Evolutionary conservation across 257 asterid species (phyloP), one percentile per base, ranked within the genome.

Genomic region (Solanum lycopersicoides): DNA sequence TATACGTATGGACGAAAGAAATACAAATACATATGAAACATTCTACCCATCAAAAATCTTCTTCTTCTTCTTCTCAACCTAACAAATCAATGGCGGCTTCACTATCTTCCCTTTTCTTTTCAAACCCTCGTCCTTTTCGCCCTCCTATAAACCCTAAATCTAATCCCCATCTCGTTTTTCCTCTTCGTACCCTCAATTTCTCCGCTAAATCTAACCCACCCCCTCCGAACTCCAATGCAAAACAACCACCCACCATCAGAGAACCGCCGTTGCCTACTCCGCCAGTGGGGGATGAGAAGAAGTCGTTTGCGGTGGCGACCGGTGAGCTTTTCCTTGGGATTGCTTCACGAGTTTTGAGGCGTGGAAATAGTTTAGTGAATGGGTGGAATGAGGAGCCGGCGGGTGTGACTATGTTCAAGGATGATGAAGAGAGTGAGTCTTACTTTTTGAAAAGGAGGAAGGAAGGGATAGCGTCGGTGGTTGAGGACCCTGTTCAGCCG

Each of bases 401-500:
- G 72, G 77, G 85, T 88, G 90, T 90, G 89, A 88, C 89, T 88
- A 88, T 91, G 94, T 88, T 93, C 85, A 79, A 86, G 77, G 95
- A 88, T 47, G 90, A 89, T 83, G 89, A 80, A 87, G 91, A 82
- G 91, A 56, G 88, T 89, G 91, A 72, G 88, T 87, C 93, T 84
- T 92, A 96, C 96, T 90, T 98, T 92, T 69, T 94, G 91, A 83
- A 93, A 92, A 87, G 92, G 92, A 87, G 93, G 89, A 91, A 93
- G 89, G 98, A 94, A 90, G 90, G 89, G 75, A 89, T 94, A n/a
- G 94, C 92, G 45, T 91, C 92, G 47, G 95, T 95, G 86, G 89
- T 97, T 88, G 95, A 92, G 95, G 98, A 95, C 56, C 98, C 98
- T 82, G 90, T 91, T 6, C 96, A 93, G 93, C 98, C 98, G 83